Percentiles rank a stretch among this genome's conserved stretches.
These are phyloP conservation scores for Kickxella alabastrina DNA, from an alignment of 192 early-diverging fungal genomes.

Conservation along the genomic window DNA sequence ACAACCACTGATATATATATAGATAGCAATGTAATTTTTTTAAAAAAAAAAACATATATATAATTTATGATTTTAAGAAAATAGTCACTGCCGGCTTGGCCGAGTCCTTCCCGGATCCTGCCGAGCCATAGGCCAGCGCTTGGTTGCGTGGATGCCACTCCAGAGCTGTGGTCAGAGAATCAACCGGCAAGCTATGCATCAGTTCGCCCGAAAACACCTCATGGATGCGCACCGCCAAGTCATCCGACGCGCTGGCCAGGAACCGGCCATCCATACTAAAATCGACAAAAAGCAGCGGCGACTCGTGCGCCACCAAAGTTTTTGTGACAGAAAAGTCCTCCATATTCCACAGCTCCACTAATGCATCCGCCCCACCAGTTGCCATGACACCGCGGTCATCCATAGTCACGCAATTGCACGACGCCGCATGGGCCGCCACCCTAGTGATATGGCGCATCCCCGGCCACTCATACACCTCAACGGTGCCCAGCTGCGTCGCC, in stretches of 20 bases:
- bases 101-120: conserved; percentile 9
- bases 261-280: conserved; percentile 40
- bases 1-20: conserved; percentile 14
- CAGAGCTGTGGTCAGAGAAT: conserved; percentile 27
- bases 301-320: conserved; percentile 25
- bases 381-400: conserved; percentile 28
- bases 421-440: conserved; percentile 27
- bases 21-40: not conserved
- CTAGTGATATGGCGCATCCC: conserved; percentile 30
- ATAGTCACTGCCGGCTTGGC: conserved; percentile 17
- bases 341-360: conserved; percentile 25
- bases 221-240: conserved; percentile 22
- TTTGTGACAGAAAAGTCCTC: conserved; percentile 26
- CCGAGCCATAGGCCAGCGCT: conserved; percentile 34
- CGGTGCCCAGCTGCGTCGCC: conserved; percentile 26
- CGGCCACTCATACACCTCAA: conserved; percentile 43
- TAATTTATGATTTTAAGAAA: conserved; percentile 12
- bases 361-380: conserved; percentile 39
- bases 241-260: conserved; percentile 43
- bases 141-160: conserved; percentile 48
- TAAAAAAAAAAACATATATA: not conserved
- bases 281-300: conserved; percentile 25
- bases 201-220: conserved; percentile 24
- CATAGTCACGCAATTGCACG: conserved; percentile 27
- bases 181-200: conserved; percentile 15